Evolutionary conservation across 164 flowering plant genomes (phyloP), one percentile per base, ranked within the genome.

Genomic region (Stephania cephalantha): DNA sequence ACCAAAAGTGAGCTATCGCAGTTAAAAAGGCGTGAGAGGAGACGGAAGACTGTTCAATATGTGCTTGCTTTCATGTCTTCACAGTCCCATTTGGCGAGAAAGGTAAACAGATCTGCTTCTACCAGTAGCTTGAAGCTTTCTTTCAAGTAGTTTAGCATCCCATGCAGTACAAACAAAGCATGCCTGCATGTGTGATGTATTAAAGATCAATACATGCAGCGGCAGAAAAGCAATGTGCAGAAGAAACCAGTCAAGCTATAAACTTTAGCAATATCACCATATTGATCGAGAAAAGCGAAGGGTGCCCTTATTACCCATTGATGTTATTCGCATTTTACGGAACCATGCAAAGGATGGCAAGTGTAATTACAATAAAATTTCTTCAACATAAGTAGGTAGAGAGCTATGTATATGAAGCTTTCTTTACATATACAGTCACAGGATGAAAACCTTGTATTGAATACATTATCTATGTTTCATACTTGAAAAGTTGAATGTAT

Each of bases 161-260:
- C 74, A 71, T 73, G 79, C 76, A 45, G 83, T 53, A 17, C 30
- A 79, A 79, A 63, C 69, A 63, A n/a, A 9, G 68, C 6, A 10
- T 20, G 53, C 42, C 12, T 55, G 68, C 80, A 58, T 78, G 82
- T 70, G 78, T 73, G 85, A 80, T 76, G 82, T 15, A 64, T 18
- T 12, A 18, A 78, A 46, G 77, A 74, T 66, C 17, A 20, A 35
- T 58, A 72, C 17, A 35, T 35, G 15, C 69, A 61, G 3, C 42
- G 20, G n/a, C 17, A 46, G 20, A 7, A 5, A 69, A 52, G 58
- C 12, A 4, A 35, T 77, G 79, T 81, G 78, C 80, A 81, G 70
- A 77, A 35, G 42, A 35, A 35, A 35, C 42, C 42, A 35, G 42
- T 35, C 42, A 35, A 35, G 42, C 42, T 35, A 35, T 35, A 35